Evolutionary conservation across 2,329 filamentous ascomycete genomes (phyloP).

Genomic region (Pestalotiopsis sp.): DNA sequence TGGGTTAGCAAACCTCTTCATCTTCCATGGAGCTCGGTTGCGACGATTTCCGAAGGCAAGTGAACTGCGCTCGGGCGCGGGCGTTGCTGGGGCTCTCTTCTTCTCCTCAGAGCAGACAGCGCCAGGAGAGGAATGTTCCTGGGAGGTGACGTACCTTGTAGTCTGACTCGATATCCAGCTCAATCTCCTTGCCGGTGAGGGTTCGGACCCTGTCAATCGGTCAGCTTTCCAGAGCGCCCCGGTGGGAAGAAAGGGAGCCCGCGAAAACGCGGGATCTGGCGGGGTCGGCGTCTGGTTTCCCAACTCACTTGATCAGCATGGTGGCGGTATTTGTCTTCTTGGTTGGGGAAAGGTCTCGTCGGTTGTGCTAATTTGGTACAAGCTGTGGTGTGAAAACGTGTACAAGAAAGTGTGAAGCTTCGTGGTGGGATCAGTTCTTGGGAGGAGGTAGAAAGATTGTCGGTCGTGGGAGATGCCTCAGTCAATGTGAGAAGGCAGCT

Average conservation of each 20-base stretch:
- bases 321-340: constrained; percentile 23
- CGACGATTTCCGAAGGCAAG: no score
- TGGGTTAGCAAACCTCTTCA: background rate
- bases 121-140: background rate
- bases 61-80: no score
- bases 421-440: background rate
- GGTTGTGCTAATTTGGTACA: background rate
- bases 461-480: background rate
- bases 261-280: background rate
- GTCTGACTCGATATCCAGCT: constrained; percentile 92
- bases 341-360: background rate
- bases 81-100: no score
- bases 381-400: background rate
- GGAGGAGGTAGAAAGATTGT: background rate
- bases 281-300: background rate
- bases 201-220: constrained; percentile 77
- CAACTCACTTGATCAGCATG: constrained; percentile 56
- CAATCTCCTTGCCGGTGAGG: constrained; percentile 97
- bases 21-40: no score
- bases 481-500: background rate
- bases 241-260: constrained; percentile 6
- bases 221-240: constrained; percentile 10
- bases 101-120: no score
- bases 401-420: background rate
- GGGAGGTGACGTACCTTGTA: constrained; percentile 72